These are phyloP conservation scores for Paramarasmius palmivorus DNA, from an alignment of 1,284 basidiomycete species.

Conservation along the genomic window DNA sequence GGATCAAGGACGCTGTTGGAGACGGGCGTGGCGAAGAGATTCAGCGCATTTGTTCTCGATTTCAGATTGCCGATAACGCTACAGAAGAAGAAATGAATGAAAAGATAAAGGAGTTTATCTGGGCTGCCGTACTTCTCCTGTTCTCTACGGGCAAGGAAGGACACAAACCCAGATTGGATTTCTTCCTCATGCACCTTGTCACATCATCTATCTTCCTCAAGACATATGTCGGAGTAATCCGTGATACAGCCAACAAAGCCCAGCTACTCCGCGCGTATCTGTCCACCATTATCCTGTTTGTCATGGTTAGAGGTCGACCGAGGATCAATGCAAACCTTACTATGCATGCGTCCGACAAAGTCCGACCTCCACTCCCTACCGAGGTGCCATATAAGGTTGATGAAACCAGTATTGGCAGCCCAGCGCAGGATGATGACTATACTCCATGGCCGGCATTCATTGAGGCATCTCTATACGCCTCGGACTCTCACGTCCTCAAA, in stretches of 20 bases:
- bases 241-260: slow-evolving; percentile 38
- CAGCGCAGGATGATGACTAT: slow-evolving; percentile 34
- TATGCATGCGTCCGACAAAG: slow-evolving; percentile 53
- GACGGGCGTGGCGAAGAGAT: slow-evolving; percentile 48
- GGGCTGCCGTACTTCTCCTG: slow-evolving; percentile 52
- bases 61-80: slow-evolving; percentile 41
- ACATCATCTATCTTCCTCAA: slow-evolving; percentile 64
- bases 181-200: slow-evolving; percentile 74
- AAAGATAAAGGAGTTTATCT: slow-evolving; percentile 55
- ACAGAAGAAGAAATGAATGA: slow-evolving; percentile 42
- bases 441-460: slow-evolving; percentile 67
- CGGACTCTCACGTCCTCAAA: slow-evolving; percentile 65
- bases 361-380: slow-evolving; percentile 35
- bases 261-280: slow-evolving; percentile 50
- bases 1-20: slow-evolving; percentile 34
- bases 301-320: slow-evolving; percentile 59
- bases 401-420: slow-evolving; percentile 35
- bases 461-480: slow-evolving; percentile 51
- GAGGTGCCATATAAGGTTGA: slow-evolving; percentile 7
- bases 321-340: slow-evolving; percentile 51
- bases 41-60: slow-evolving; percentile 46
- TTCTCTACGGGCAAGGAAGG: slow-evolving; percentile 52
- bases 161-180: slow-evolving; percentile 57
- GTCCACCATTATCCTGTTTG: slow-evolving; percentile 41
- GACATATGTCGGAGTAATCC: slow-evolving; percentile 41